These are phyloP conservation scores for Coniferiporia weirii DNA, from an alignment of 1,284 basidiomycete genomes.

Conservation along the genomic window DNA sequence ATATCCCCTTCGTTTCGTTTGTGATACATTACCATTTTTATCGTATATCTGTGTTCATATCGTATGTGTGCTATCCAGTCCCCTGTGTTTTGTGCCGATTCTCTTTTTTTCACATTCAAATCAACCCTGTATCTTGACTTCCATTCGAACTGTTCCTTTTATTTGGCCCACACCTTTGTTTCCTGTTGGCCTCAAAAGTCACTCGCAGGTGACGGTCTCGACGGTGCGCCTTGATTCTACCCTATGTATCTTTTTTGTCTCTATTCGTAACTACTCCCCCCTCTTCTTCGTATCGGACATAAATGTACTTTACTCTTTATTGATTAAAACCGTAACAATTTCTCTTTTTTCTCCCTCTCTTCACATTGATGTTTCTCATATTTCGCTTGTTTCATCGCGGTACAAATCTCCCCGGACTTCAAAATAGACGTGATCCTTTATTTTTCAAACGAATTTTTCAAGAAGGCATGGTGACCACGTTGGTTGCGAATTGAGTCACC, in stretches of 20 bases:
- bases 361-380: neutral
- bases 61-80: neutral
- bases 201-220: neutral
- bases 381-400: neutral
- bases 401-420: too few species aligned
- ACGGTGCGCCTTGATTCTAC: neutral
- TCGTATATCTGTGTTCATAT: neutral
- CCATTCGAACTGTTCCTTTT: neutral
- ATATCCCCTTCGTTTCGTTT: neutral
- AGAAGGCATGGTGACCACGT: neutral
- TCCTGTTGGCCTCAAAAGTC: neutral
- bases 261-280: too few species aligned
- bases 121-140: neutral
- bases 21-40: neutral
- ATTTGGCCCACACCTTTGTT: neutral
- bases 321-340: neutral
- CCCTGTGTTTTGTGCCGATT: neutral
- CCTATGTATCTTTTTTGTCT: too few species aligned
- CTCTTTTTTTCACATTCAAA: neutral
- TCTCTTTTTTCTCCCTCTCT: neutral
- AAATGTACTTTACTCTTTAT: neutral
- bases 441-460: too few species aligned
- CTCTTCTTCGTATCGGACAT: neutral
- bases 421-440: too few species aligned
- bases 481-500: neutral